phyloP scores from a whole-genome alignment of 495 filamentous ascomycete genomes.

The Talaromyces wortmannii region DNA sequence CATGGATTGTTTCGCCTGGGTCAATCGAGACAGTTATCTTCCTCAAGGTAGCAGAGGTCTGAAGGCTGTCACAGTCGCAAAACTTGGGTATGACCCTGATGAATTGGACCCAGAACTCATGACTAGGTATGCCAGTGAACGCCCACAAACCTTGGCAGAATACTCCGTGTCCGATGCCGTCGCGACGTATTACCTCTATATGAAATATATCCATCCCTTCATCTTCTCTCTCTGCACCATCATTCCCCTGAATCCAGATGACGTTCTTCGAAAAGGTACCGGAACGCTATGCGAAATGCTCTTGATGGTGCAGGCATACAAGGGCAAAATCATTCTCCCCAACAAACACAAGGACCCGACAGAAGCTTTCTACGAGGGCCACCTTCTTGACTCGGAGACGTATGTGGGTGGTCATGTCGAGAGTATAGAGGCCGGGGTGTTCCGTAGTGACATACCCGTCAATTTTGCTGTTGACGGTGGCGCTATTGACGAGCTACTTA shows the following conservation, averaged over 20 bases:
- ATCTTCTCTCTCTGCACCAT: slow-evolving; percentile 98
- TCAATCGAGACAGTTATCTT: slow-evolving; percentile 96
- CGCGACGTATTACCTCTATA: slow-evolving; percentile 98
- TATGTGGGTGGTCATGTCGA: slow-evolving; percentile 99
- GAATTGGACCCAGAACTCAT: slow-evolving; percentile 97
- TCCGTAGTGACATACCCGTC: slow-evolving; percentile 89
- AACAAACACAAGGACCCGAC: slow-evolving; percentile 92
- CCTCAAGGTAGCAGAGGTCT: slow-evolving; percentile 95
- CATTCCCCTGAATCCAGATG: slow-evolving; percentile 86
- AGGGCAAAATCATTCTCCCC: slow-evolving; percentile 84
- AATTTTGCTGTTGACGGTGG: slow-evolving; percentile 82
- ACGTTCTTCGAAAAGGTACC: slow-evolving; percentile 89
- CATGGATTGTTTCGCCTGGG: slow-evolving; percentile 99
- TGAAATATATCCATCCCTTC: slow-evolving; percentile 99
- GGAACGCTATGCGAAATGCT: slow-evolving; percentile 98
- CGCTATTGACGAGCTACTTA: slow-evolving; percentile 81
- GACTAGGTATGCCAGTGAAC: slow-evolving; percentile 88
- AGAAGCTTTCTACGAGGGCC: slow-evolving; percentile 94
- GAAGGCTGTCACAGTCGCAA: slow-evolving; percentile 96
- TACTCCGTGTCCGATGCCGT: slow-evolving; percentile 99
- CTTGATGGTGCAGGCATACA: slow-evolving; percentile 95
- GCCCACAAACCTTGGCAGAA: slow-evolving; percentile 88
- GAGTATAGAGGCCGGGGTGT: slow-evolving; percentile 98
- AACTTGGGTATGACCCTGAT: slow-evolving; percentile 96
- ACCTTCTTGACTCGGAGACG: slow-evolving; percentile 91